Evolutionary conservation across 192 early-diverging fungal genomes (phyloP), one percentile per base, ranked within the genome.

Genomic region (Umbelopsis vinacea): DNA sequence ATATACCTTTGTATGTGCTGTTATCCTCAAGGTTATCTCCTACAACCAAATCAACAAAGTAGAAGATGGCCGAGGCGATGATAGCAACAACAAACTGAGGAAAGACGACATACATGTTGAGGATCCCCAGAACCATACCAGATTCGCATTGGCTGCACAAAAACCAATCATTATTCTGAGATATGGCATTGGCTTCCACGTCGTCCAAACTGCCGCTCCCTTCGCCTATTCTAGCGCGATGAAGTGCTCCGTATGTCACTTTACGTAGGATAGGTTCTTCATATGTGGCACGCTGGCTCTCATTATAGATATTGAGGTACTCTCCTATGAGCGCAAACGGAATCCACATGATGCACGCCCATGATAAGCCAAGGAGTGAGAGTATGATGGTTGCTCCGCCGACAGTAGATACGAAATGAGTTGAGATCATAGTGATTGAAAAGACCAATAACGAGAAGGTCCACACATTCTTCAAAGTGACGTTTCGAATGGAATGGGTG

Each of bases 51-150:
- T 53, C 71, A 10, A 45, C 50, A 0, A 73, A 35, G 17, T 79
- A 86, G 79, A 96, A 94, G 21, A 96, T 76, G 19, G 92, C 72
- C 66, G 88, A 85, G 69, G 88, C 89, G 35, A 93, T 74, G 43
- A 94, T 79, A 0, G 92, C 92, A 15, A 89, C 87, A 7, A 90
- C 76, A 76, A 98, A 94, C 79, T 98, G 97, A 19, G 97, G 97
- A 45, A 96, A 69, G 9, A 95, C 93, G 48, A 96, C 90, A 74
- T 93, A 96, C 71, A 97, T 90, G 78, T 98, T 98, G 83, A 95
- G 94, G 26, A 97, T 92, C 10, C 95, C 97, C 46, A 97, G 79
- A 4, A 95, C 87, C 48, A 94, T 85, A 17, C 91, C 92, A 0
- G 91, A 84, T 48, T 76, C 74, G 53, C 70, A 68, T 1, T 71